Conservation (phyloP, 1,284 basidiomycete genomes). For the Phellopilus nigrolimitatus region DNA sequence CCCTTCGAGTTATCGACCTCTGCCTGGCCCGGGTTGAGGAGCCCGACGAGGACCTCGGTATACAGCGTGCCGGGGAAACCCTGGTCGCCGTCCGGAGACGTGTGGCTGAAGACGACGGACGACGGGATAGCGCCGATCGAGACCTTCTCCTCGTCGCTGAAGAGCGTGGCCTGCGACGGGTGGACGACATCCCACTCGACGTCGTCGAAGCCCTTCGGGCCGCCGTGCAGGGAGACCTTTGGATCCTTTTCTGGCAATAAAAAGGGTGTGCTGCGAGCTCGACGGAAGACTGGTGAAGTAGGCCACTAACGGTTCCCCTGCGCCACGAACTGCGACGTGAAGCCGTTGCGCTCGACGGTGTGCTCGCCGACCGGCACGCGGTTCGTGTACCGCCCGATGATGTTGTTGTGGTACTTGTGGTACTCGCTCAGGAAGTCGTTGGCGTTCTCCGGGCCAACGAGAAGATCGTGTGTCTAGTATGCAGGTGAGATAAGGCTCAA, state of each 20-base stretch:
- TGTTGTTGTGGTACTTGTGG: constrained; percentile 63
- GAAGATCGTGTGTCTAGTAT: constrained; percentile 63
- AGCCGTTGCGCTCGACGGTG: constrained; percentile 47
- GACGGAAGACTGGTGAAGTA: background rate
- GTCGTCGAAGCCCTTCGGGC: constrained; percentile 59
- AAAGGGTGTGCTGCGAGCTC: background rate
- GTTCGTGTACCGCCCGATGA: constrained; percentile 70
- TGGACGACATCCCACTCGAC: constrained; percentile 45
- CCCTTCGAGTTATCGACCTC: constrained; percentile 29
- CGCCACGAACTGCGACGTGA: constrained; percentile 44
- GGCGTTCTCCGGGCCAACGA: constrained; percentile 65
- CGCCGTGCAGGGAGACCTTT: constrained; percentile 68
- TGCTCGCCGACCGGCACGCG: constrained; percentile 58
- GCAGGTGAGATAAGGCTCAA: background rate
- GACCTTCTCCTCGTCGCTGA: constrained; percentile 47
- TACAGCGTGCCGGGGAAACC: constrained; percentile 59
- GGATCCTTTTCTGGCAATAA: constrained; percentile 41
- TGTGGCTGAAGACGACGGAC: constrained; percentile 49
- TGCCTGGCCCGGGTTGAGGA: constrained; percentile 45
- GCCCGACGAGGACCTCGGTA: constrained; percentile 54
- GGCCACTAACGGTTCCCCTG: constrained; percentile 44
- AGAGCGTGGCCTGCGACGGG: constrained; percentile 45
- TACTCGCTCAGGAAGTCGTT: constrained; percentile 46
- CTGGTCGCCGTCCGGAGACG: constrained; percentile 64
- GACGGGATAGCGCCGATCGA: constrained; percentile 37